Base-by-base conservation (phyloP, 75 land plant genomes). In the Cunninghamia lanceolata region DNA sequence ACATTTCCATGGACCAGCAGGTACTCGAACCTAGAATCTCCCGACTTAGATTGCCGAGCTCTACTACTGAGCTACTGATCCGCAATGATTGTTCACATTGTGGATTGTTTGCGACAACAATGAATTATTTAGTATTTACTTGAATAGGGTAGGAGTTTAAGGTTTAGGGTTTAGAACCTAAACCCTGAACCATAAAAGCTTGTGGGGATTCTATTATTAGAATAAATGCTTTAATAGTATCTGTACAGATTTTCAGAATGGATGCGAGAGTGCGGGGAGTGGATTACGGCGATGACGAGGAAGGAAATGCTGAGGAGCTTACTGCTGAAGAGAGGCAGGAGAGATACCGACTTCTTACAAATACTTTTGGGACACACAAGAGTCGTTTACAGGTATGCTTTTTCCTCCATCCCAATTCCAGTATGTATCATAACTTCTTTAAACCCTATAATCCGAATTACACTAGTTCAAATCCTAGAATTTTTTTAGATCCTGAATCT, bases 181-280 rank as follows among this genome's bases (percentile, higher is more conserved):
- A 63, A 21, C 8, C 68, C 68, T 63, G 68, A 28, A 28, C 8
- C 68, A 25, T 63, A 19, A 28, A 6, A 63, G 68, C 3, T 63
- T 63, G 4, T 25, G 68, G 68, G 68, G 68, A 63, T 63, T 28
- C 68, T 63, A 11, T 32, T 34, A 14, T 32, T 73, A 34, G 38
- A 73, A 9, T 14, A 11, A 45, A 28, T 71, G 46, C 42, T 38
- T 85, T 85, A 19, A 32, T n/a, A 77, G 14, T 83, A 4, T 1
- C 25, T 80, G 83, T 90, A 82, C 88, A 97, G 99, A 85, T 97
- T 79, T 89, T 97, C 79, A 92, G 99, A 88, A 89, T 97, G 88
- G 99, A 96, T 66, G 94, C 99, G 21, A 90, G 89, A 91, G 88
- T 94, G n/a, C 66, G 88, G 50, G 94, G 90, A 3, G 75, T 89